These are phyloP conservation scores for Orobanche coerulescens DNA, from an alignment of 257 asterid genomes.

Conservation along the genomic window DNA sequence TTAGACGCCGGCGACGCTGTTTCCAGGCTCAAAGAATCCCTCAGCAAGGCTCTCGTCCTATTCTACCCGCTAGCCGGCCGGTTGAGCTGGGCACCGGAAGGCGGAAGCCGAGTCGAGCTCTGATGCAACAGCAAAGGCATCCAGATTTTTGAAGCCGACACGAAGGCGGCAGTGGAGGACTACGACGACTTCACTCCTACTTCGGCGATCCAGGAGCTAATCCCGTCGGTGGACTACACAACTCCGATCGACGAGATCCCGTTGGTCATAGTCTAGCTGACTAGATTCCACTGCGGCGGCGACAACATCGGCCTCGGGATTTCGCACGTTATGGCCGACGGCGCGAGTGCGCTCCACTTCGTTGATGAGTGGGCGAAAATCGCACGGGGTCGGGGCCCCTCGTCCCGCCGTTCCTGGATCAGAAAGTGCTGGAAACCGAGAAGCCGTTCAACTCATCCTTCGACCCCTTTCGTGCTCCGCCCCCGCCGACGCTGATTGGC, in stretches of 20 bases:
- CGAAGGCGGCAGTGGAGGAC: constrained; percentile 40
- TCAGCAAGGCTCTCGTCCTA: constrained; percentile 37
- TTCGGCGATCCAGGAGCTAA: constrained; percentile 28
- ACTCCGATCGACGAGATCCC: constrained; percentile 42
- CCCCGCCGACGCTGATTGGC: constrained; percentile 43
- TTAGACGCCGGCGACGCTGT: constrained; percentile 16
- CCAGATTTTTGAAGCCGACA: constrained; percentile 47
- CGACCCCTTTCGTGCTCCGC: constrained; percentile 44
- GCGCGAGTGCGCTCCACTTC: constrained; percentile 40
- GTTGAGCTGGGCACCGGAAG: constrained; percentile 31
- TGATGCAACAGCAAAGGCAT: constrained; percentile 53
- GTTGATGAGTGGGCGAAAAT: constrained; percentile 39
- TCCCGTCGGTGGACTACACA: constrained; percentile 43
- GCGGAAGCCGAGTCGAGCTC: constrained; percentile 51
- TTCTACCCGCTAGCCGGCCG: constrained; percentile 70
- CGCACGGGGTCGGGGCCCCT: constrained; percentile 25
- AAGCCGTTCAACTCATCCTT: background rate
- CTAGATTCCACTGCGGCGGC: constrained; percentile 38
- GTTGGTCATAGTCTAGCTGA: constrained; percentile 31
- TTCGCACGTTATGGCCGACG: constrained; percentile 44
- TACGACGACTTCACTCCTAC: constrained; percentile 53
- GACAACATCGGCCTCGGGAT: constrained; percentile 32
- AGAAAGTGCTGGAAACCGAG: constrained; percentile 21
- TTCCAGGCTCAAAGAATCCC: constrained; percentile 27
- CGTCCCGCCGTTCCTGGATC: constrained; percentile 32